phyloP scores from a whole-genome alignment of 2,329 filamentous ascomycete species.

The Colletotrichum scovillei region DNA sequence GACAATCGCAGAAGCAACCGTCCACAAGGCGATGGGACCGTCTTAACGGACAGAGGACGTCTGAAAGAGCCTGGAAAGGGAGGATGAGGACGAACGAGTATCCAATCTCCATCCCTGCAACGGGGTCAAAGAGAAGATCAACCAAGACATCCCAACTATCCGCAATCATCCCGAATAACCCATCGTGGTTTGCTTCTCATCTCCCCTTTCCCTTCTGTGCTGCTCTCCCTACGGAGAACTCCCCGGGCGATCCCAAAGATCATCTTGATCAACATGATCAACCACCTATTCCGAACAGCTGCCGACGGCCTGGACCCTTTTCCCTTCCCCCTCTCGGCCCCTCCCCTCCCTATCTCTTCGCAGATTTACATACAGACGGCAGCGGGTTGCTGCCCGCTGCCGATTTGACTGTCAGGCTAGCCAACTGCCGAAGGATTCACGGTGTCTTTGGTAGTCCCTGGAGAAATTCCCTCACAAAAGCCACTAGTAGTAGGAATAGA shows the following conservation, averaged over 20 bases:
- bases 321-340: too few species aligned
- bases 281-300: neutral
- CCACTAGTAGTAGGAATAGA: neutral
- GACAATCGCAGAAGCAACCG: neutral
- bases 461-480: neutral
- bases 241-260: slow-evolving; percentile 29
- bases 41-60: neutral
- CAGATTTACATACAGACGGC: too few species aligned
- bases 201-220: neutral
- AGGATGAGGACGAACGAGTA: neutral
- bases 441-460: neutral
- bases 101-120: slow-evolving; percentile 18
- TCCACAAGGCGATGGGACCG: neutral
- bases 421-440: slow-evolving; percentile 12
- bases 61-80: neutral
- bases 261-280: slow-evolving; percentile 29
- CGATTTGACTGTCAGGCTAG: slow-evolving; percentile 4
- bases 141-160: slow-evolving; percentile 20
- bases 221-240: too few species aligned
- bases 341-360: neutral
- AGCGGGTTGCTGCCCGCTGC: neutral
- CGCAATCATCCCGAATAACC: too few species aligned
- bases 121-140: neutral
- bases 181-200: neutral
- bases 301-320: neutral